Percentiles rank a stretch among this genome's conserved stretches.
Conservation (phyloP, 805 yeast species). For the Ogataea nonfermentans region DNA sequence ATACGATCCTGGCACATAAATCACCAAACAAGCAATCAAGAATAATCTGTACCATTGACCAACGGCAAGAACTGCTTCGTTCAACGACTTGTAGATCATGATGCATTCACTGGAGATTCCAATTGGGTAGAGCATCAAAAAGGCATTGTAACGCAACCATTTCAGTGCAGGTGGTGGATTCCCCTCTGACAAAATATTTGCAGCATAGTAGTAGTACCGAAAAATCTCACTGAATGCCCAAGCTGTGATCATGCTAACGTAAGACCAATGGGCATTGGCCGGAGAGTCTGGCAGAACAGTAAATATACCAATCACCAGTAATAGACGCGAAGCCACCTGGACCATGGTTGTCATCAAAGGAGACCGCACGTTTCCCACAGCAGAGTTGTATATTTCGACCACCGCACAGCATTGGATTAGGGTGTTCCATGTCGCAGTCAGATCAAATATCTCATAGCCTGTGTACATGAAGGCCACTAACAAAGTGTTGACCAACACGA, state of each 20-base stretch:
- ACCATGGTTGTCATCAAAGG: constrained; percentile 80
- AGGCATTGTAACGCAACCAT: constrained; percentile 79
- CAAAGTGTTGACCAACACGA: constrained; percentile 29
- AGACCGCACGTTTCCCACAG: constrained; percentile 77
- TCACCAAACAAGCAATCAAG: constrained; percentile 54
- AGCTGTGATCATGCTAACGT: constrained; percentile 66
- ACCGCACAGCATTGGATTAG: constrained; percentile 76
- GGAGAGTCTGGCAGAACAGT: constrained; percentile 70
- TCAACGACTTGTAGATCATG: constrained; percentile 67
- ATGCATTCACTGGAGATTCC: constrained; percentile 87
- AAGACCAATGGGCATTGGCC: constrained; percentile 57
- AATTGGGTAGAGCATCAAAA: constrained; percentile 79
- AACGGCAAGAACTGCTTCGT: constrained; percentile 55
- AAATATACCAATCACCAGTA: constrained; percentile 81
- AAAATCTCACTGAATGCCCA: constrained; percentile 96
- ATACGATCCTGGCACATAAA: constrained; percentile 86
- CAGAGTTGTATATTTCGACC: constrained; percentile 76
- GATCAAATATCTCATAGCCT: constrained; percentile 62
- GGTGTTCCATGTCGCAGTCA: constrained; percentile 57
- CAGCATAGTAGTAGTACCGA: constrained; percentile 84
- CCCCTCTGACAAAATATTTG: constrained; percentile 50
- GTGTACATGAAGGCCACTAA: constrained; percentile 38
- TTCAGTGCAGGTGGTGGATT: constrained; percentile 58
- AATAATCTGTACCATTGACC: constrained; percentile 53
- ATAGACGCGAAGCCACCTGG: constrained; percentile 82